Percentiles rank a stretch among this genome's conserved stretches.
Conservation (phyloP, 306 rosid genomes). For the Abrus precatorius region DNA sequence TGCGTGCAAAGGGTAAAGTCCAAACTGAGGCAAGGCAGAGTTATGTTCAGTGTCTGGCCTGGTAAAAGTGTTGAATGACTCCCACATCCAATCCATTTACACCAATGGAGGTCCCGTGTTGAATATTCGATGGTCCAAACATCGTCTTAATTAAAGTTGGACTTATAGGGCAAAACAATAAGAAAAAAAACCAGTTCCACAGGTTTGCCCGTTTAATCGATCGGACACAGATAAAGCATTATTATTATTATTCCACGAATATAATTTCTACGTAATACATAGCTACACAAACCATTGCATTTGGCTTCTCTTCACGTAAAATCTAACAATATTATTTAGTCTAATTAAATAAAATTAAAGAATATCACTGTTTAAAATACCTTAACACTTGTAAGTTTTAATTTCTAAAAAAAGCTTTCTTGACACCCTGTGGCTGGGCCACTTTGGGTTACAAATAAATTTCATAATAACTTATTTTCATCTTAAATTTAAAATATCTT, state of each 20-base stretch:
- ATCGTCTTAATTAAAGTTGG: not conserved
- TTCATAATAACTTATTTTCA: too few relatives aligned
- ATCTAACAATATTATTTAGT: too few relatives aligned
- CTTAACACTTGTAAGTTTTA: too few relatives aligned
- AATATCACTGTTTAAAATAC: too few relatives aligned
- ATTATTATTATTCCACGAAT: not conserved
- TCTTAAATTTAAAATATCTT: too few relatives aligned
- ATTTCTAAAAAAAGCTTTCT: too few relatives aligned
- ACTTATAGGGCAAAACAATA: not conserved
- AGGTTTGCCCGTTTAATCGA: too few relatives aligned
- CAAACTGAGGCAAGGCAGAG: not conserved
- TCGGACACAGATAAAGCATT: not conserved
- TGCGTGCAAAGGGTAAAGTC: not conserved
- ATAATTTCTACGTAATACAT: not conserved
- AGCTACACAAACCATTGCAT: not conserved
- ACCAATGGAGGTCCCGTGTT: not conserved
- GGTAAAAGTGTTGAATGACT: constrained; percentile 16
- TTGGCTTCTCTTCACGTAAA: not conserved
- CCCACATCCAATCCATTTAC: not conserved
- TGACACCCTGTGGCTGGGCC: too few relatives aligned
- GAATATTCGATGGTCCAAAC: not conserved
- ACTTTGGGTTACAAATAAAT: too few relatives aligned
- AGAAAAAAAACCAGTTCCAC: not conserved
- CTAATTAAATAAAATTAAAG: too few relatives aligned
- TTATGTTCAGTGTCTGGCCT: not conserved